A percentile compares a stretch with the other conserved stretches of the same genome.
Conservation (phyloP, 768 basidiomycete species). For the Phaeotremella skinneri region DNA sequence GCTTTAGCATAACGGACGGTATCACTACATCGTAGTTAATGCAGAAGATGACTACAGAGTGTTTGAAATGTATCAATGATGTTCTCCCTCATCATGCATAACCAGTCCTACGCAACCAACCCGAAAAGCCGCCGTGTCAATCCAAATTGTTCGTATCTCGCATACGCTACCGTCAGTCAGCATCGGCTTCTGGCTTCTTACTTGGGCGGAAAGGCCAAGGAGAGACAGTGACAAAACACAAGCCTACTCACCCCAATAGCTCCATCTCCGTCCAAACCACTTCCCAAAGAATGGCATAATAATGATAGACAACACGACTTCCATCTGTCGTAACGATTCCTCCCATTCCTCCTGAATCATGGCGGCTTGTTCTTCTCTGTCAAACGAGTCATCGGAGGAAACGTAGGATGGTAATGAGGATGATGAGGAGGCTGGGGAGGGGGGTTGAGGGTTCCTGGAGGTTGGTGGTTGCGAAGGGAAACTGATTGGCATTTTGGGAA, state of each 20-base stretch:
- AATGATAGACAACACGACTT: slow-evolving; percentile 73
- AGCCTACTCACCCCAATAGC: slow-evolving; percentile 69
- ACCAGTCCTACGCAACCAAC: background rate
- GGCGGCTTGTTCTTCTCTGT: slow-evolving; percentile 22
- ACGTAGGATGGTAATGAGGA: slow-evolving; percentile 56
- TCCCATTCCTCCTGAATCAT: slow-evolving; percentile 87
- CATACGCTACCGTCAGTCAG: slow-evolving; percentile 58
- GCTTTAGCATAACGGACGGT: no score
- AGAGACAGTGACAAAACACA: background rate
- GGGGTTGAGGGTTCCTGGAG: background rate
- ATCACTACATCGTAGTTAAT: no score
- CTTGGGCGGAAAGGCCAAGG: background rate
- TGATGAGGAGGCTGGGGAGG: slow-evolving; percentile 43
- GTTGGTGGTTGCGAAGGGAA: slow-evolving; percentile 17
- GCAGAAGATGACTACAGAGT: no score
- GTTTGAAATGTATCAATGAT: background rate
- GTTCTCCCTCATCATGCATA: background rate
- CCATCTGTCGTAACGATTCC: slow-evolving; percentile 79
- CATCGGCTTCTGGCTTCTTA: background rate
- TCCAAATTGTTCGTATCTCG: slow-evolving; percentile 68
- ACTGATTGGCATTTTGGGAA: slow-evolving; percentile 24
- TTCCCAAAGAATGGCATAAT: slow-evolving; percentile 83
- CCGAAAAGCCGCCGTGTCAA: slow-evolving; percentile 59
- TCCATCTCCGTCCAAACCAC: slow-evolving; percentile 81
- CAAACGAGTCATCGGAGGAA: slow-evolving; percentile 58